Percentiles rank a stretch among this genome's conserved stretches.
Evolutionary conservation across 2,329 filamentous ascomycete species (phyloP).

Genomic region (Hypoxylon sp.): DNA sequence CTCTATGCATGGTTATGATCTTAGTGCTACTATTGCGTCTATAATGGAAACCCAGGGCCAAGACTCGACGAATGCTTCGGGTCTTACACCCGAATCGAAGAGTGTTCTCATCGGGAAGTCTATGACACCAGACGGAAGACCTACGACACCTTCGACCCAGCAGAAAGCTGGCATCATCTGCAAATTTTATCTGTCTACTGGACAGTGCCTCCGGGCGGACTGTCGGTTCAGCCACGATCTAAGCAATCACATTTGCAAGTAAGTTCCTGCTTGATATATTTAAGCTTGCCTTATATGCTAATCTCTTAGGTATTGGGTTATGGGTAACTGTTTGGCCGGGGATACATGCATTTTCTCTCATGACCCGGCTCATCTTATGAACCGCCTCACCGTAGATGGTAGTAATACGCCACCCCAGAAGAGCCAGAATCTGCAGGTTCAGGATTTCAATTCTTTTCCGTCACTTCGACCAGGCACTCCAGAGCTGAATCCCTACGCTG

Average conservation of each 20-base stretch:
- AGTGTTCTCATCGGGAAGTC: slow-evolving; percentile 90
- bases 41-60: slow-evolving; percentile 82
- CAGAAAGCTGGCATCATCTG: slow-evolving; percentile 91
- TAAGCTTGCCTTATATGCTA: slow-evolving; percentile 67
- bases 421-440: slow-evolving; percentile 80
- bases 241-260: slow-evolving; percentile 98
- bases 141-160: slow-evolving; percentile 81
- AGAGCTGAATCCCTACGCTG: slow-evolving; percentile 69
- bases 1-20: slow-evolving; percentile 89
- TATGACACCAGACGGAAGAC: slow-evolving; percentile 81
- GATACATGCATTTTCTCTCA: slow-evolving; percentile 97
- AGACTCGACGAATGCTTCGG: slow-evolving; percentile 62
- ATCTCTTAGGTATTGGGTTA: slow-evolving; percentile 85
- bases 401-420: slow-evolving; percentile 75
- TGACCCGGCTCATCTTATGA: slow-evolving; percentile 89
- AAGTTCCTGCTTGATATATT: slow-evolving; percentile 60
- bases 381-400: slow-evolving; percentile 82
- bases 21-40: slow-evolving; percentile 90
- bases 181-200: slow-evolving; percentile 96
- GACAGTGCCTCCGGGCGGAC: slow-evolving; percentile 95
- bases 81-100: slow-evolving; percentile 69
- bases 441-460: slow-evolving; percentile 89
- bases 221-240: slow-evolving; percentile 98
- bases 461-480: slow-evolving; percentile 74
- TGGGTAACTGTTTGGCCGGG: slow-evolving; percentile 94